Evolutionary conservation across 495 filamentous ascomycete genomes (phyloP), one percentile per base, ranked within the genome.

Genomic region (Tuber indicum): DNA sequence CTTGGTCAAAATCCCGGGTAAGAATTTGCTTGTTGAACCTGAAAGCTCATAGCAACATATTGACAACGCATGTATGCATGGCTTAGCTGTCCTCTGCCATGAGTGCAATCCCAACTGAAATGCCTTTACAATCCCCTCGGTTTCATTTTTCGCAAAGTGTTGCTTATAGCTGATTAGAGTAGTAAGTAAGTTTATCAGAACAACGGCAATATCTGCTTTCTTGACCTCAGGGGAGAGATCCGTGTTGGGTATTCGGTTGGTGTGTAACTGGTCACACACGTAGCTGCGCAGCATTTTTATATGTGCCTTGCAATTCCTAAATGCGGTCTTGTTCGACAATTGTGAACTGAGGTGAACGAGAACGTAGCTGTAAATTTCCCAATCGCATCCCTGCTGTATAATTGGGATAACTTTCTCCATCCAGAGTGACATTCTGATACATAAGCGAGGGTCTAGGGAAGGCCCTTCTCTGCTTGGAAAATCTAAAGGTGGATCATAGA

Each of bases 41-140:
- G 94, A 94, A 42, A 97, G 88, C 83, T 99, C 96, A 81, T 97
- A 91, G 82, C 94, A 97, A 85, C 94, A 98, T 66, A 98, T 90
- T 3, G 93, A 92, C 12, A 99, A 87, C 3, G 94, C 96, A 84
- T 98, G 95, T 72, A 99, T 97, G 84, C 96, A 98, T 71, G 90
- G 91, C 81, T 93, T 94, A 42, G 93, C 92, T 36, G 91, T 94
- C 77, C 92, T 89, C 79, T 98, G 95, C 88, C 92, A 92, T 39
- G 90, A 91, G 19, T 92, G 90, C 71, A 97, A 90, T 12, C 94
- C 94, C 73, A 90, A 87, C 81, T 94, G 88, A 84, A 99, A 97
- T 0, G 91, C 88, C 72, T 91, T 89, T 12, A 99, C 92, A 7
- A 97, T 90, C 39, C 94, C 93, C 78, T 97, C 94, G 83, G 94